Evolutionary conservation across 2,329 filamentous ascomycete species (phyloP).

Genomic region (Microsporum canis): DNA sequence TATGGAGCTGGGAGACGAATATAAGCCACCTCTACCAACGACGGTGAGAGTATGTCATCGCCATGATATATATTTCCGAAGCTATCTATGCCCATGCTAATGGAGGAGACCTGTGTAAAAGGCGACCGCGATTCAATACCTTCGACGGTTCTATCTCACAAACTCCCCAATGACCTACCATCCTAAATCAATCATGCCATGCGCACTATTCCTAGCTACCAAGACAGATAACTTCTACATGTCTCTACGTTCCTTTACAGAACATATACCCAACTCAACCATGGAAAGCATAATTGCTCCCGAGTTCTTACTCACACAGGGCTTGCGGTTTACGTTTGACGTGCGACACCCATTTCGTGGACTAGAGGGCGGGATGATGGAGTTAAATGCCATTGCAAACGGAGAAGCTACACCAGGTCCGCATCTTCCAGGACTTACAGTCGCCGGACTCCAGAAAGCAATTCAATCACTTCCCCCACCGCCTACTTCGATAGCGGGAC

Average conservation of each 20-base stretch:
- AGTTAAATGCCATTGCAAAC: conserved; percentile 57
- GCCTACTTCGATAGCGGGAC: conserved; percentile 31
- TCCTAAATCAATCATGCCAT: conserved; percentile 77
- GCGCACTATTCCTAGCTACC: conserved; percentile 81
- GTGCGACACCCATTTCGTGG: conserved; percentile 83
- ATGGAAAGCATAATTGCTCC: conserved; percentile 76
- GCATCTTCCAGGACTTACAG: conserved; percentile 22
- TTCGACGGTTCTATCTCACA: conserved; percentile 89
- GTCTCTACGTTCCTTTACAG: conserved; percentile 53
- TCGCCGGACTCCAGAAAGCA: conserved; percentile 22
- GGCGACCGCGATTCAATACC: conserved; percentile 76
- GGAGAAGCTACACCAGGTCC: conserved; percentile 40
- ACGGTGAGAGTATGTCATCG: conserved; percentile 48
- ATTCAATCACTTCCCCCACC: conserved; percentile 24
- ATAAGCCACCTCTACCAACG: conserved; percentile 45
- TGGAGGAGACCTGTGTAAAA: conserved; percentile 32
- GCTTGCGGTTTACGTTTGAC: conserved; percentile 84
- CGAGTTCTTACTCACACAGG: conserved; percentile 87
- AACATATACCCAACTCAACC: conserved; percentile 58
- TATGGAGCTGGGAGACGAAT: conserved; percentile 47
- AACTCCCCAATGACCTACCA: conserved; percentile 96
- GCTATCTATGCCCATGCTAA: not conserved
- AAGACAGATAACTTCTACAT: conserved; percentile 84
- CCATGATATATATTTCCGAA: conserved; percentile 16
- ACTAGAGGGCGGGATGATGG: conserved; percentile 75